A percentile compares a stretch with the other conserved stretches of the same genome.
phyloP scores from a whole-genome alignment of 2,329 filamentous ascomycete genomes.

The Cladosporium halotolerans region DNA sequence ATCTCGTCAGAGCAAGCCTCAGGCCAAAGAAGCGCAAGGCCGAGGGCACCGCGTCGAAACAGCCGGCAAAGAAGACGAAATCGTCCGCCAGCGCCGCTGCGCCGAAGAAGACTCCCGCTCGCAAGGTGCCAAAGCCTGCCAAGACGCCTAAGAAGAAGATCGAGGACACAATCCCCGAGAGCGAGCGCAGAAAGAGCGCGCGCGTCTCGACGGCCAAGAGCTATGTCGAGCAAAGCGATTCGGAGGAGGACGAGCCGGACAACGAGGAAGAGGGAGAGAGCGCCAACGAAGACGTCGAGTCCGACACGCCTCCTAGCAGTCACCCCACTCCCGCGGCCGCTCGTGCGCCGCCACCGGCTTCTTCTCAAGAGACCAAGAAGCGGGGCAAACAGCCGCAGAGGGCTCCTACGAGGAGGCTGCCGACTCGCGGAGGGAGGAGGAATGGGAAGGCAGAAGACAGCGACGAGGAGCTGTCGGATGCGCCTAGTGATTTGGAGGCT shows the following conservation, averaged over 20 bases:
- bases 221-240: conserved; percentile 41
- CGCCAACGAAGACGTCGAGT: conserved; percentile 16
- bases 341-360: not conserved
- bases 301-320: conserved; percentile 26
- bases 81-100: conserved; percentile 16
- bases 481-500: conserved; percentile 20
- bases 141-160: conserved; percentile 36
- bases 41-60: conserved; percentile 19
- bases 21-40: conserved; percentile 51
- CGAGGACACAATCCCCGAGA: conserved; percentile 32
- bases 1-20: conserved; percentile 62
- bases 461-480: conserved; percentile 24
- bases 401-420: conserved; percentile 15
- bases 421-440: conserved; percentile 14
- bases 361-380: conserved; percentile 13
- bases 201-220: conserved; percentile 35
- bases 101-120: conserved; percentile 31
- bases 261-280: not conserved
- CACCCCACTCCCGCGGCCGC: conserved; percentile 17
- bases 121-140: conserved; percentile 27
- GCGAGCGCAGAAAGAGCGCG: conserved; percentile 39
- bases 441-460: conserved; percentile 20
- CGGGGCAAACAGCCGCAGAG: conserved; percentile 1
- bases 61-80: conserved; percentile 25
- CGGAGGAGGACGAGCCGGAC: conserved; percentile 36